phyloP scores from a whole-genome alignment of 1,284 basidiomycete genomes.

The Papiliotrema laurentii region DNA sequence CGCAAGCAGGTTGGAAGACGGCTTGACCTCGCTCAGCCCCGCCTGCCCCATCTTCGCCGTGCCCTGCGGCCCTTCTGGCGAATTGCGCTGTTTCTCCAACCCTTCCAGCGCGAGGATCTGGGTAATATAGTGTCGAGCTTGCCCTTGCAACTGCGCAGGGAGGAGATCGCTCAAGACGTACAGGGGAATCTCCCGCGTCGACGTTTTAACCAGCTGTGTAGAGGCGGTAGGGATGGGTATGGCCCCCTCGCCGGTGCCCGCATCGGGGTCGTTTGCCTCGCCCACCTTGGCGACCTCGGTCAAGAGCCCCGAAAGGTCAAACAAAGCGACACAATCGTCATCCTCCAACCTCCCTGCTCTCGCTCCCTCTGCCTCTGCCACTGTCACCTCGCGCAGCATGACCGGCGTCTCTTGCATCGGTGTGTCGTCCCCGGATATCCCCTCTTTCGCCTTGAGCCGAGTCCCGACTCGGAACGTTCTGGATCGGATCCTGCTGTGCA shows the following conservation, averaged over 20 bases:
- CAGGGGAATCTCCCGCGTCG: too few relatives aligned
- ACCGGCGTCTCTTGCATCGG: neutral
- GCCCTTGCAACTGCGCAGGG: too few relatives aligned
- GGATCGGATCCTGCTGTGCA: conserved; percentile 6
- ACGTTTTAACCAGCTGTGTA: too few relatives aligned
- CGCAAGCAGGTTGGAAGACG: conserved; percentile 5
- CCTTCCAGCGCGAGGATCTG: too few relatives aligned
- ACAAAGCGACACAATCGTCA: neutral
- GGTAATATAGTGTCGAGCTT: too few relatives aligned
- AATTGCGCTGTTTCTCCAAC: neutral
- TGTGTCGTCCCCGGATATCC: neutral
- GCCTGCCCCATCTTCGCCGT: neutral
- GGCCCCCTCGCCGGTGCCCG: neutral
- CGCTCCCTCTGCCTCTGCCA: neutral
- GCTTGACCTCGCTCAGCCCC: too few relatives aligned
- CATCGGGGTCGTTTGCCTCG: neutral
- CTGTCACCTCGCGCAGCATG: conserved; percentile 2
- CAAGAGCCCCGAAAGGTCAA: neutral
- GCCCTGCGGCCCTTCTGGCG: neutral
- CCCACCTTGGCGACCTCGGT: neutral
- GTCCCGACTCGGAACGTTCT: neutral
- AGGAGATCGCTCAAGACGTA: too few relatives aligned
- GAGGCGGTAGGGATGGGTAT: too few relatives aligned
- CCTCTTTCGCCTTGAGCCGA: neutral
- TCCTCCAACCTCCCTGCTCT: neutral